Evolutionary conservation across 805 yeast genomes (phyloP).

Genomic region (Schizosaccharomyces japonicus): DNA sequence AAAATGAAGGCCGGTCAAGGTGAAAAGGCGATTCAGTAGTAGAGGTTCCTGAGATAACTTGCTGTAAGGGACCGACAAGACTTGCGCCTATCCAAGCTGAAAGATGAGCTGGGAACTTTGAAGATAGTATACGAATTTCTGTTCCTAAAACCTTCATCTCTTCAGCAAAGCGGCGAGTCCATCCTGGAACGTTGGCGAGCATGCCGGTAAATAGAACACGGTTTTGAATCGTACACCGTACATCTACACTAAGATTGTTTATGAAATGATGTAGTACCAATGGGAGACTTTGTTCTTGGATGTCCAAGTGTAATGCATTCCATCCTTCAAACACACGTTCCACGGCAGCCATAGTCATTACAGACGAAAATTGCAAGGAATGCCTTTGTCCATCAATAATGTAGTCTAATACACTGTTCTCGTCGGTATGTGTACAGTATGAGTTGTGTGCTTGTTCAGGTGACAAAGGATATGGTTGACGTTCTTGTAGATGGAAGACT

Average conservation of each 20-base stretch:
- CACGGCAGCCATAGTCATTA: not conserved
- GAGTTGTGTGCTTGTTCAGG: too few relatives aligned
- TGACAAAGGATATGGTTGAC: too few relatives aligned
- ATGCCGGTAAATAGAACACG: not conserved
- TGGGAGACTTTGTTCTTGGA: not conserved
- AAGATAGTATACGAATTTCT: not conserved
- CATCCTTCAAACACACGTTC: not conserved
- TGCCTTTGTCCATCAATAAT: too few relatives aligned
- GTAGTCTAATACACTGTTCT: too few relatives aligned
- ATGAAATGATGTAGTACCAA: not conserved
- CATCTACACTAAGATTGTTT: not conserved
- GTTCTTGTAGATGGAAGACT: too few relatives aligned
- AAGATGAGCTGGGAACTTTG: not conserved
- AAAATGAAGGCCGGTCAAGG: too few relatives aligned
- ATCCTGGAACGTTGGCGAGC: not conserved
- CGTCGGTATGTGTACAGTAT: too few relatives aligned
- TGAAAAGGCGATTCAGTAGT: too few relatives aligned
- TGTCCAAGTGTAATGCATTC: not conserved
- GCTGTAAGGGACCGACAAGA: not conserved
- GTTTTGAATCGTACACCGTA: not conserved
- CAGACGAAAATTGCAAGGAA: not conserved
- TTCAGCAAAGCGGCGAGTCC: not conserved
- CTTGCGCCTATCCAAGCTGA: not conserved
- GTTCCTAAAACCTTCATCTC: not conserved
- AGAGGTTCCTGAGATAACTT: too few relatives aligned